Evolutionary conservation across 2,329 filamentous ascomycete species (phyloP).

Genomic region (Penicillium hesseltinei): DNA sequence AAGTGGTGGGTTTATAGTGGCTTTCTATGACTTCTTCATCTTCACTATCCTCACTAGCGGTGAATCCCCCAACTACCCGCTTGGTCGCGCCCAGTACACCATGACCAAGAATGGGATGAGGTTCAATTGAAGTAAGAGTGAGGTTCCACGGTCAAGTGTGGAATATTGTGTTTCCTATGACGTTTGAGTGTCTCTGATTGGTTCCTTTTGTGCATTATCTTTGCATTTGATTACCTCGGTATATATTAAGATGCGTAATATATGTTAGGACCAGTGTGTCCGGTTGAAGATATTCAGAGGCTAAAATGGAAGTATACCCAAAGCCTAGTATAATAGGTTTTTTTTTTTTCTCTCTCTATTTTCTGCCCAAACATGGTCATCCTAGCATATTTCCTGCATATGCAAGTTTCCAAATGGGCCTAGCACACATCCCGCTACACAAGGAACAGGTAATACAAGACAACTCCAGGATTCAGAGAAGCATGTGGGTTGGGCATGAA

Average conservation of each 20-base stretch:
- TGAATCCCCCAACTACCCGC: slow-evolving; percentile 53
- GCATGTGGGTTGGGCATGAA: background rate
- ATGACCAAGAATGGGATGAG: slow-evolving; percentile 46
- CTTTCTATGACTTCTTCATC: slow-evolving; percentile 50
- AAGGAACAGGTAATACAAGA: slow-evolving; percentile 7
- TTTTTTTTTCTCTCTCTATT: background rate
- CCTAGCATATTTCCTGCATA: slow-evolving; percentile 6
- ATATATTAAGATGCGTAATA: background rate
- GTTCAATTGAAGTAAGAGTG: slow-evolving; percentile 23
- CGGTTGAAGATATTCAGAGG: background rate
- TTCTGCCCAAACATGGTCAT: background rate
- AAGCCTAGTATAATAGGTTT: background rate
- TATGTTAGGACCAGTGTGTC: no score
- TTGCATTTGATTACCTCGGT: background rate
- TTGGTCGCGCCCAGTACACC: slow-evolving; percentile 42
- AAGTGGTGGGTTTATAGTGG: slow-evolving; percentile 43
- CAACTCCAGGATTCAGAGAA: background rate
- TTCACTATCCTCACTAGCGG: slow-evolving; percentile 54
- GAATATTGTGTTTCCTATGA: background rate
- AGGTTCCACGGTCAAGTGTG: background rate
- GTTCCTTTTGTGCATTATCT: background rate
- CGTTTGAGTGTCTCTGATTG: background rate
- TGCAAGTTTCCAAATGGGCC: slow-evolving; percentile 2
- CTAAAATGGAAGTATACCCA: background rate
- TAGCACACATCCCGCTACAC: background rate